phyloP scores from a whole-genome alignment of 768 basidiomycete genomes.

The Pholiota microspora region DNA sequence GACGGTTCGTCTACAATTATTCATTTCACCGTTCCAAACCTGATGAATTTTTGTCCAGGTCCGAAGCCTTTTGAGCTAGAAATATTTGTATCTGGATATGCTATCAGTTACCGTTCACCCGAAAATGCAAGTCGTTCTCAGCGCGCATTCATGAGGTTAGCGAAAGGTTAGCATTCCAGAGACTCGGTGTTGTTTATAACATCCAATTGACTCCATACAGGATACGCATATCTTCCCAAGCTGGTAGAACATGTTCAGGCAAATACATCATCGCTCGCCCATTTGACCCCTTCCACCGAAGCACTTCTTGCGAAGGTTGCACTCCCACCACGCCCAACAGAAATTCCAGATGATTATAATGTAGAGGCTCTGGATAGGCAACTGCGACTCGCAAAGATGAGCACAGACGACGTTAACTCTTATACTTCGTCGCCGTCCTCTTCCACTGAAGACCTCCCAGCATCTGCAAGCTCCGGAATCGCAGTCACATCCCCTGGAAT shows the following conservation, averaged over 20 bases:
- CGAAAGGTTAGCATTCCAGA: slow-evolving; percentile 54
- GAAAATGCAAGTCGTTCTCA: slow-evolving; percentile 72
- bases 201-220: slow-evolving; percentile 31
- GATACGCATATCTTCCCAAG: slow-evolving; percentile 74
- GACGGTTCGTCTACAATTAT: slow-evolving; percentile 7
- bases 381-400: slow-evolving; percentile 34
- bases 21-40: neutral
- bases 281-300: slow-evolving; percentile 42
- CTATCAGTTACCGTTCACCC: slow-evolving; percentile 54
- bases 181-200: neutral
- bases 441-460: slow-evolving; percentile 14
- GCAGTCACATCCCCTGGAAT: slow-evolving; percentile 4
- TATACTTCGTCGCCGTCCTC: slow-evolving; percentile 16
- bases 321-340: slow-evolving; percentile 56
- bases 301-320: slow-evolving; percentile 43
- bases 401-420: slow-evolving; percentile 9
- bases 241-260: slow-evolving; percentile 32
- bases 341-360: slow-evolving; percentile 60
- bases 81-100: slow-evolving; percentile 77
- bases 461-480: neutral
- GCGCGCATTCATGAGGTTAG: slow-evolving; percentile 70
- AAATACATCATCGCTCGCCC: slow-evolving; percentile 25
- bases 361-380: slow-evolving; percentile 53
- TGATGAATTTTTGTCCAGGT: slow-evolving; percentile 7
- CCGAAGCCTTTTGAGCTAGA: slow-evolving; percentile 63